Conservation (phyloP, 805 yeast species). For the Metschnikowia picachoensis region DNA sequence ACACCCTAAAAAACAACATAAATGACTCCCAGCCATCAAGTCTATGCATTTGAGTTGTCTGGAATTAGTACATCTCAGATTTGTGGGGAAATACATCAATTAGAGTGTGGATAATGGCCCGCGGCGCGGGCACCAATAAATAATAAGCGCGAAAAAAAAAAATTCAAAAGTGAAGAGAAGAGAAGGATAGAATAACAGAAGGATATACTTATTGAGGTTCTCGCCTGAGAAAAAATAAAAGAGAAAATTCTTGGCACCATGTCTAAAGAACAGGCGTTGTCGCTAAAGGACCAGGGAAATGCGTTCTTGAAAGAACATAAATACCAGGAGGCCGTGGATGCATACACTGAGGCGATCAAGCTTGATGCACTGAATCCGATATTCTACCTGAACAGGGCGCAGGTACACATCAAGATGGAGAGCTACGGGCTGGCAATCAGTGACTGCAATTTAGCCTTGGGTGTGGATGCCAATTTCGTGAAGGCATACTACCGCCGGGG, state of each 20-base stretch:
- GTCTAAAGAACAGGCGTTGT: constrained; percentile 39
- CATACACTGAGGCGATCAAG: constrained; percentile 73
- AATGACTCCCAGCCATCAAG: too few species aligned
- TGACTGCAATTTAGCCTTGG: constrained; percentile 74
- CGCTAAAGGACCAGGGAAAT: constrained; percentile 70
- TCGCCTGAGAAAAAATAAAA: too few species aligned
- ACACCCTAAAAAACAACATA: too few species aligned
- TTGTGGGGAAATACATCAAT: too few species aligned
- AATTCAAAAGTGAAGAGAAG: too few species aligned
- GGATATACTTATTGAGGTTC: too few species aligned
- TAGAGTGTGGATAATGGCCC: too few species aligned
- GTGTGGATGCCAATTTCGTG: constrained; percentile 58
- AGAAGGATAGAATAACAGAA: too few species aligned
- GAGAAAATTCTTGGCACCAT: not conserved
- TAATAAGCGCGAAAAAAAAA: too few species aligned
- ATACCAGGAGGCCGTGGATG: constrained; percentile 59
- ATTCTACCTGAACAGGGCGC: constrained; percentile 83
- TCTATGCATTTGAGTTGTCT: too few species aligned
- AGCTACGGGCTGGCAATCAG: constrained; percentile 78
- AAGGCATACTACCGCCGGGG: constrained; percentile 90
- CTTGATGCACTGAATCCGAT: constrained; percentile 55
- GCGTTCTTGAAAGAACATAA: constrained; percentile 61
- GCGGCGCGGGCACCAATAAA: too few species aligned
- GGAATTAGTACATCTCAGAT: too few species aligned
- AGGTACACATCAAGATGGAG: constrained; percentile 81